Percentiles rank a stretch among this genome's conserved stretches.
phyloP scores from a whole-genome alignment of 2,329 filamentous ascomycete species.

The Stylonectria norvegica region DNA sequence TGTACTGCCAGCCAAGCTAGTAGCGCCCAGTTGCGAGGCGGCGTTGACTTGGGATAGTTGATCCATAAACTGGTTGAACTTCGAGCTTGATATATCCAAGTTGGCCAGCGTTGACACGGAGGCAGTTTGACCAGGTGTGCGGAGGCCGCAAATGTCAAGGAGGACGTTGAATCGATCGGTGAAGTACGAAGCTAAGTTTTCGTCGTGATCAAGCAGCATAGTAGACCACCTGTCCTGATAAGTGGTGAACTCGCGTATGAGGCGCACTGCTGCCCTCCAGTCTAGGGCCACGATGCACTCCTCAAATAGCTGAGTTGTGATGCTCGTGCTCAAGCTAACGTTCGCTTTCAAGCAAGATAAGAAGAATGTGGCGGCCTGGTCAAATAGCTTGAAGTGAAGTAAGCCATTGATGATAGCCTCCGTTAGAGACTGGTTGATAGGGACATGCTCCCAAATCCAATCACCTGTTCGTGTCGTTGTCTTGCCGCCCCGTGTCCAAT shows the following conservation, averaged over 20 bases:
- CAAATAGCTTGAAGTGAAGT: conserved; percentile 44
- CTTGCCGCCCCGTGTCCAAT: conserved; percentile 30
- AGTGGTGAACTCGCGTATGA: conserved; percentile 29
- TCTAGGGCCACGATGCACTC: conserved; percentile 42
- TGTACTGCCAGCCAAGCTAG: not conserved
- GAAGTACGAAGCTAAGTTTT: conserved; percentile 23
- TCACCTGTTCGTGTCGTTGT: conserved; percentile 28
- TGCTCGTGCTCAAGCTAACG: conserved; percentile 29
- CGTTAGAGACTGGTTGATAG: conserved; percentile 37
- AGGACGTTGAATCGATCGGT: conserved; percentile 32
- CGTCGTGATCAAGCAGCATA: conserved; percentile 22
- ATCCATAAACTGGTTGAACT: conserved; percentile 23
- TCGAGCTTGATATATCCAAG: conserved; percentile 23
- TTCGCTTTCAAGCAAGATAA: conserved; percentile 37
- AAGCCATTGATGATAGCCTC: conserved; percentile 48
- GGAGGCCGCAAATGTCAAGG: conserved; percentile 36
- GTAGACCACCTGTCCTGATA: conserved; percentile 25
- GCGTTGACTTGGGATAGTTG: conserved; percentile 15
- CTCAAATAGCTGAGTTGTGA: conserved; percentile 39
- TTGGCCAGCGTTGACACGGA: conserved; percentile 19
- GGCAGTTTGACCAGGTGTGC: conserved; percentile 1
- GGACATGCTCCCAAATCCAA: conserved; percentile 40
- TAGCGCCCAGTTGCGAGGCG: conserved; percentile 7
- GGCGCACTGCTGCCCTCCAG: conserved; percentile 32
- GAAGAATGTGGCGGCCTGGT: conserved; percentile 43